Evolutionary conservation across 2,329 filamentous ascomycete genomes (phyloP).

Genomic region (Cladosporium cucumerinum): DNA sequence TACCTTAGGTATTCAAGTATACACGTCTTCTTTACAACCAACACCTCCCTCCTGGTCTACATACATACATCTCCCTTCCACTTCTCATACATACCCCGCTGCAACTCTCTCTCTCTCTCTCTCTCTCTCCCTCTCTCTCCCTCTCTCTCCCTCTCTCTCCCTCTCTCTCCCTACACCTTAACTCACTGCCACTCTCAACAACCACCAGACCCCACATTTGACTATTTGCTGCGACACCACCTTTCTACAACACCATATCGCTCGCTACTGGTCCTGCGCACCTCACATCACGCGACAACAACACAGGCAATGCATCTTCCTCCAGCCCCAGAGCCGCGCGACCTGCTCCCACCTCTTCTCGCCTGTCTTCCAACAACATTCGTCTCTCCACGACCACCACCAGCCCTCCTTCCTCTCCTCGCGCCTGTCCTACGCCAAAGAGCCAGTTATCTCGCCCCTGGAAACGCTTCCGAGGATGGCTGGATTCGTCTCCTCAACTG

Average conservation of each 20-base stretch:
- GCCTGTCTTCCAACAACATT: constrained; percentile 62
- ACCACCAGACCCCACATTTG: neutral
- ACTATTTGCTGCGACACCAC: neutral
- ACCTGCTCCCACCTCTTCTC: constrained; percentile 59
- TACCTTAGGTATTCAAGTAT: neutral
- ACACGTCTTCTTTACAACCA: neutral
- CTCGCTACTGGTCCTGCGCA: too few species aligned
- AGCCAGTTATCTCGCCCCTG: constrained; percentile 59
- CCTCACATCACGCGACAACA: neutral
- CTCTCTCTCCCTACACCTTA: neutral
- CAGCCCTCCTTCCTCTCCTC: constrained; percentile 58
- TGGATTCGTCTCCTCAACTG: constrained; percentile 75
- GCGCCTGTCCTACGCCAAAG: constrained; percentile 63
- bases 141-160: too few species aligned
- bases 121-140: too few species aligned
- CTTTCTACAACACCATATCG: neutral
- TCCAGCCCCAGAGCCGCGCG: constrained; percentile 53
- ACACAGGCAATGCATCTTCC: constrained; percentile 53
- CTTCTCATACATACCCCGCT: neutral
- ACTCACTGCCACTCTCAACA: neutral
- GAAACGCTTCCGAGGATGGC: constrained; percentile 42
- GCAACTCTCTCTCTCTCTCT: too few species aligned
- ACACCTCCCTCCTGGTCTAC: neutral
- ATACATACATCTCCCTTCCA: neutral
- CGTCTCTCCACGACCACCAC: constrained; percentile 57